phyloP scores from a whole-genome alignment of 371 early-diverging fungal genomes.

The Mortierella sp. region DNA sequence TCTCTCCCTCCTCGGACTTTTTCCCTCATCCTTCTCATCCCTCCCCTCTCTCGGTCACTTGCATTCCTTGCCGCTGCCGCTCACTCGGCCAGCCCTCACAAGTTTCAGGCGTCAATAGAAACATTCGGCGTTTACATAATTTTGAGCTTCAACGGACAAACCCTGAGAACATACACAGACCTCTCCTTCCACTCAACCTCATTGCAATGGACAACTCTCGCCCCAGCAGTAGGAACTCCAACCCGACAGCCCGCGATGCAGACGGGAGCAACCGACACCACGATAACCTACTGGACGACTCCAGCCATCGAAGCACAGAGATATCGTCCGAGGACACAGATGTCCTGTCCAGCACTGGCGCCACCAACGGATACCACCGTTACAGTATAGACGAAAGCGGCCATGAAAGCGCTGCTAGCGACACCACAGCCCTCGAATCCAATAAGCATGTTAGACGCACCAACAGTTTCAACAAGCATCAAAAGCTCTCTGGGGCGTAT shows the following conservation, averaged over 20 bases:
- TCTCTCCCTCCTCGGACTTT: background rate
- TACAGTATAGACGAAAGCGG: conserved; percentile 39
- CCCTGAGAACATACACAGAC: background rate
- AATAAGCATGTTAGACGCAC: conserved; percentile 25
- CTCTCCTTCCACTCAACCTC: background rate
- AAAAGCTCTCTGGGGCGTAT: background rate
- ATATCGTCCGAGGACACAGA: background rate
- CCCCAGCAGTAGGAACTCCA: background rate
- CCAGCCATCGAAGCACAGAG: background rate
- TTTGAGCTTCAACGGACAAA: background rate
- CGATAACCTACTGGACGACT: conserved; percentile 1
- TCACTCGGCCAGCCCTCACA: too few species aligned
- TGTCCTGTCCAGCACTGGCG: background rate
- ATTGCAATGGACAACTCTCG: conserved; percentile 5
- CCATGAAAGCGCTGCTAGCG: conserved; percentile 37
- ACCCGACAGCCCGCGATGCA: background rate
- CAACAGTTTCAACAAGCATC: conserved; percentile 20
- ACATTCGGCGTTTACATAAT: too few species aligned
- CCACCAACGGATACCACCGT: conserved; percentile 19
- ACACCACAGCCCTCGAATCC: conserved; percentile 35
- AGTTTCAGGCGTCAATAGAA: too few species aligned
- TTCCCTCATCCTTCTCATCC: too few species aligned
- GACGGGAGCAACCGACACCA: conserved; percentile 33
- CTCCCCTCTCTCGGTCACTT: too few species aligned
- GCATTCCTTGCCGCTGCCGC: too few species aligned